These are phyloP conservation scores for Quercus dentata DNA, from an alignment of 306 rosid genomes.

Conservation along the genomic window DNA sequence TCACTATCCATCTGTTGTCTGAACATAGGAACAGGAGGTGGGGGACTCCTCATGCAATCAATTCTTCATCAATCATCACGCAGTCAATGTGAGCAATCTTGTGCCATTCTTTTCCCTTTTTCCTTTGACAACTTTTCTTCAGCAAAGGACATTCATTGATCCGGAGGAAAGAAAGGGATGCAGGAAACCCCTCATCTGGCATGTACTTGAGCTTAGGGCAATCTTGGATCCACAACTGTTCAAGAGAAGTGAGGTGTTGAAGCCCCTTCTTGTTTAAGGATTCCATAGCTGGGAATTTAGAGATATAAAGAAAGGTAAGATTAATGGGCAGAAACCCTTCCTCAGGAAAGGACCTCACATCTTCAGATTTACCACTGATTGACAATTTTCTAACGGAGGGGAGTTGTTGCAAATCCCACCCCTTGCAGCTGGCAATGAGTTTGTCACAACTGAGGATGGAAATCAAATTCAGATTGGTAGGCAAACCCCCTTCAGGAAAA, in stretches of 20 bases:
- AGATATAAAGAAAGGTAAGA: slow-evolving; percentile 4
- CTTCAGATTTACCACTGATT: slow-evolving; percentile 1
- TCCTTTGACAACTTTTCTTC: background rate
- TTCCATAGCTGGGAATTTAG: background rate
- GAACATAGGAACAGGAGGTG: too few species aligned
- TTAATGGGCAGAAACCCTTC: slow-evolving; percentile 10
- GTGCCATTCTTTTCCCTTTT: slow-evolving; percentile 6
- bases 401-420: slow-evolving; percentile 7
- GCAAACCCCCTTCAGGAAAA: slow-evolving; percentile 23
- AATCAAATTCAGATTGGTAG: slow-evolving; percentile 5
- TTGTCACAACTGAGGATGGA: slow-evolving; percentile 2
- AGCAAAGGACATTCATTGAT: slow-evolving; percentile 15
- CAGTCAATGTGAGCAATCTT: slow-evolving; percentile 13
- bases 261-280: background rate
- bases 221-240: slow-evolving; percentile 7
- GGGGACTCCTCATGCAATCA: background rate
- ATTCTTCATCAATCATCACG: background rate
- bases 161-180: slow-evolving; percentile 14
- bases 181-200: slow-evolving; percentile 8
- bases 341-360: slow-evolving; percentile 15
- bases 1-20: too few species aligned
- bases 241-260: slow-evolving; percentile 5
- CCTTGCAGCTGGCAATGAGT: background rate
- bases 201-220: slow-evolving; percentile 13
- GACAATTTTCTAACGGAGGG: slow-evolving; percentile 10